Evolutionary conservation across 1,284 basidiomycete genomes (phyloP), one percentile per base, ranked within the genome.

Genomic region (Trichosporon sp.): DNA sequence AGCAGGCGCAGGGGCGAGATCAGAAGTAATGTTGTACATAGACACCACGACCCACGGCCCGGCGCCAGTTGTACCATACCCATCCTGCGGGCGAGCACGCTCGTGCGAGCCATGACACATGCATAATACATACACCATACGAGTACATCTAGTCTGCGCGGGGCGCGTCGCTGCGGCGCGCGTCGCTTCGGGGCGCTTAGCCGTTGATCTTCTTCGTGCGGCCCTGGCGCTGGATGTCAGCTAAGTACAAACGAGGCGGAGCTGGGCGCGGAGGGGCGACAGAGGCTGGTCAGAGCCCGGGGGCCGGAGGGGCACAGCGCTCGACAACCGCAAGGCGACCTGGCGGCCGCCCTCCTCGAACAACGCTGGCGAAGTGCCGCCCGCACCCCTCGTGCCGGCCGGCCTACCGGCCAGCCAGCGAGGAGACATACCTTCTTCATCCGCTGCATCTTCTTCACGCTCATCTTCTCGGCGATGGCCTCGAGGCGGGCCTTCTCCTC

Each of bases 131-230:
- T 58, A 58, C 56, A 58, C 56, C 27, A 58, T 31, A 58, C 56
- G 56, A 58, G 18, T 31, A 29, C 27, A n/a, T 31, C 56, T 58
- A 51, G 42, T n/a, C 21, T 44, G n/a, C 23, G 44, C 21, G 3
- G 4, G 44, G 44, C 44, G 18, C 6, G 3, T n/a, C 15, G 12
- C 42, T 18, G 42, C 42, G 15, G 15, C 9, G 42, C 18, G n/a
- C 42, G 42, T 21, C 42, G 15, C 11, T 44, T 44, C 2, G 15
- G 42, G 18, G 13, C 51, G 56, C 29, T 58, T 65, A 72, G 70
- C 82, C 82, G 74, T 81, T 84, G 80, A 83, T 80, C 79, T 83
- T 83, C 81, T 83, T 83, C 51, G 81, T 78, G 68, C 83, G 71
- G 38, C 83, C 82, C 73, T 80, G 78, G 69, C 83, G 76, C 81